Evolutionary conservation across 768 basidiomycete genomes (phyloP).

Genomic region (Pisolithus tinctorius): DNA sequence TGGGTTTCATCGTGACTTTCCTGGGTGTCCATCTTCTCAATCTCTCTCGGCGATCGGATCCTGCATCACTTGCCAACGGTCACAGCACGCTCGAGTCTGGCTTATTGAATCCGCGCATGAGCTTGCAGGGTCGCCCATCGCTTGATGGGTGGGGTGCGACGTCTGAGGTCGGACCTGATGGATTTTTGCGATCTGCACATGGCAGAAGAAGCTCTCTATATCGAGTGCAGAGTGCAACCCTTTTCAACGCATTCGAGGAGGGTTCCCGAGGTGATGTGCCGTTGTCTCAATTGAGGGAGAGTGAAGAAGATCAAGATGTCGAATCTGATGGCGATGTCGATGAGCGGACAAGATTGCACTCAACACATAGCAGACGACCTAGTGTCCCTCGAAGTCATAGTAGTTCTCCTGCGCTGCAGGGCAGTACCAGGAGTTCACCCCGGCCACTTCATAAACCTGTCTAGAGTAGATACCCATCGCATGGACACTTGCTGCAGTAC

Average conservation of each 20-base stretch:
- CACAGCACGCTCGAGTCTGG: slow-evolving; percentile 59
- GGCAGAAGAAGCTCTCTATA: slow-evolving; percentile 62
- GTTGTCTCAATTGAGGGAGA: slow-evolving; percentile 59
- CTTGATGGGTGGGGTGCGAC: slow-evolving; percentile 64
- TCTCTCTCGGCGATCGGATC: slow-evolving; percentile 57
- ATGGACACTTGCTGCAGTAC: slow-evolving; percentile 24
- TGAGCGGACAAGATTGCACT: slow-evolving; percentile 33
- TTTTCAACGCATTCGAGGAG: slow-evolving; percentile 75
- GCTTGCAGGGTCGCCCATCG: slow-evolving; percentile 74
- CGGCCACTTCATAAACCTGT: slow-evolving; percentile 11
- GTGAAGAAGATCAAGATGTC: slow-evolving; percentile 42
- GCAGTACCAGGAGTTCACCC: slow-evolving; percentile 17
- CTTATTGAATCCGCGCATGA: slow-evolving; percentile 71
- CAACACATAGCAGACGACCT: slow-evolving; percentile 18
- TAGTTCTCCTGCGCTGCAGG: slow-evolving; percentile 40
- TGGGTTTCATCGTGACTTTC: slow-evolving; percentile 90
- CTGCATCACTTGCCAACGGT: slow-evolving; percentile 32
- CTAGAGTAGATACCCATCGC: slow-evolving; percentile 10
- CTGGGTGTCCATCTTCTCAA: slow-evolving; percentile 95
- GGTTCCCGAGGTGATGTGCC: slow-evolving; percentile 42
- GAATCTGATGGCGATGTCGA: slow-evolving; percentile 41
- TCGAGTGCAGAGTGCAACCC: slow-evolving; percentile 53
- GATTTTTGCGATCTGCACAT: slow-evolving; percentile 34
- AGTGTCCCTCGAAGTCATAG: slow-evolving; percentile 48
- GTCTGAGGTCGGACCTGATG: slow-evolving; percentile 25